These are phyloP conservation scores for Triticum timopheevii DNA, from an alignment of 176 grass and related monocot genomes.

Conservation along the genomic window DNA sequence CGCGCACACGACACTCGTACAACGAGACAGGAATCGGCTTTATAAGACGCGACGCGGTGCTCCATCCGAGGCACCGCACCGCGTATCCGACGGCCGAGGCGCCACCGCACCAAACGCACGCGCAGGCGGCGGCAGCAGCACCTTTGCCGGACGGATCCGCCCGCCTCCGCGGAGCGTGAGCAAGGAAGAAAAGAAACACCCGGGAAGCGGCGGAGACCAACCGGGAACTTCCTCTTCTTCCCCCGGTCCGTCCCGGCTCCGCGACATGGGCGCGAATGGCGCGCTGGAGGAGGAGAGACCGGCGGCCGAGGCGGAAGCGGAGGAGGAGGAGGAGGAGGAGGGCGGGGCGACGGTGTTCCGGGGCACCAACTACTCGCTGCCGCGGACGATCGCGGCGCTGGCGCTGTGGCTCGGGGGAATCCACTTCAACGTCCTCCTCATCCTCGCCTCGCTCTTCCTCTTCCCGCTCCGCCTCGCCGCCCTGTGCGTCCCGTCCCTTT, in stretches of 20 bases:
- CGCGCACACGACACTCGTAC: constrained; percentile 27
- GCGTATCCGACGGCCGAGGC: constrained; percentile 12
- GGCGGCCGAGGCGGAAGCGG: background rate
- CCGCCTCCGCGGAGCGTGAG: background rate
- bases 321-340: background rate
- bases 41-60: background rate
- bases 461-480: constrained; percentile 67
- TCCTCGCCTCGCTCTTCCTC: constrained; percentile 72
- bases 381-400: constrained; percentile 57
- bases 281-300: background rate
- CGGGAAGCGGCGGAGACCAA: background rate
- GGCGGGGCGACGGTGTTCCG: constrained; percentile 43
- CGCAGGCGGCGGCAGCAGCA: background rate
- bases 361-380: constrained; percentile 57
- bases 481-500: constrained; percentile 39
- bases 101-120: background rate
- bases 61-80: background rate
- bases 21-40: background rate
- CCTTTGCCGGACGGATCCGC: constrained; percentile 13
- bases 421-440: constrained; percentile 71
- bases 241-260: too few species aligned
- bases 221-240: background rate
- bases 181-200: background rate
- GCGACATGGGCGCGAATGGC: constrained; percentile 39
- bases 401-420: constrained; percentile 81